These are phyloP conservation scores for Phytophthora colocasiae DNA, from an alignment of 352 stramenopile species.

Conservation along the genomic window DNA sequence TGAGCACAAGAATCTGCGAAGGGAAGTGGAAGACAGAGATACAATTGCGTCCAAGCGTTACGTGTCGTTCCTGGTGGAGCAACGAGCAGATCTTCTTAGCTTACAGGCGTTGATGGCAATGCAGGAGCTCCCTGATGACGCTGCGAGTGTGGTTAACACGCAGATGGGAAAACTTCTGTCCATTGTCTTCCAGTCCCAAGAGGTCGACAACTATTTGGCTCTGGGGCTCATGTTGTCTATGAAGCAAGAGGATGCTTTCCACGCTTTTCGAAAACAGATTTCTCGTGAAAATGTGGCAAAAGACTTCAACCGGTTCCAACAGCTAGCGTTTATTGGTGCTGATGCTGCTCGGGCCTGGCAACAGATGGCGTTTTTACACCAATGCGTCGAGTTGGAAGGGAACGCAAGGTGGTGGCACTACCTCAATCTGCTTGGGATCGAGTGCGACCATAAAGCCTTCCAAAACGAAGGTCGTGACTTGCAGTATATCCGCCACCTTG, in stretches of 20 bases:
- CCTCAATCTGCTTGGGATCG: conserved; percentile 75
- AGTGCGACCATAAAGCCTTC: conserved; percentile 82
- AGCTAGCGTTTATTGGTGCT: conserved; percentile 73
- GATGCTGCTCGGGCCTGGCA: conserved; percentile 82
- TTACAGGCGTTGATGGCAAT: conserved; percentile 73
- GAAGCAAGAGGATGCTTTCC: conserved; percentile 78
- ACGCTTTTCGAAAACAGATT: conserved; percentile 75
- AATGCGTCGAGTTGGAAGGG: conserved; percentile 81
- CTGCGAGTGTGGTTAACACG: conserved; percentile 45
- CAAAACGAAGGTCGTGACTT: conserved; percentile 72
- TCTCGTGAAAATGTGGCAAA: conserved; percentile 84
- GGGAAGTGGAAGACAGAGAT: conserved; percentile 35
- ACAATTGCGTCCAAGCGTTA: conserved; percentile 68
- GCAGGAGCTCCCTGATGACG: conserved; percentile 62
- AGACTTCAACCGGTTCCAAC: conserved; percentile 83
- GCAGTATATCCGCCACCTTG: conserved; percentile 70
- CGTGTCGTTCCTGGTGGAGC: conserved; percentile 72
- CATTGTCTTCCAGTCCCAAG: conserved; percentile 72
- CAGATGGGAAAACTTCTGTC: conserved; percentile 69
- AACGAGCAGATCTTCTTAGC: conserved; percentile 70
- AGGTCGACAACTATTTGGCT: conserved; percentile 76
- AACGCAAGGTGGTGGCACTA: conserved; percentile 90
- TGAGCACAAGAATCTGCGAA: conserved; percentile 55
- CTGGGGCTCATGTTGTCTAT: conserved; percentile 78
- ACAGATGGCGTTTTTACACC: conserved; percentile 81